phyloP scores from a whole-genome alignment of 257 asterid species.

The Marsdenia floribunda region DNA sequence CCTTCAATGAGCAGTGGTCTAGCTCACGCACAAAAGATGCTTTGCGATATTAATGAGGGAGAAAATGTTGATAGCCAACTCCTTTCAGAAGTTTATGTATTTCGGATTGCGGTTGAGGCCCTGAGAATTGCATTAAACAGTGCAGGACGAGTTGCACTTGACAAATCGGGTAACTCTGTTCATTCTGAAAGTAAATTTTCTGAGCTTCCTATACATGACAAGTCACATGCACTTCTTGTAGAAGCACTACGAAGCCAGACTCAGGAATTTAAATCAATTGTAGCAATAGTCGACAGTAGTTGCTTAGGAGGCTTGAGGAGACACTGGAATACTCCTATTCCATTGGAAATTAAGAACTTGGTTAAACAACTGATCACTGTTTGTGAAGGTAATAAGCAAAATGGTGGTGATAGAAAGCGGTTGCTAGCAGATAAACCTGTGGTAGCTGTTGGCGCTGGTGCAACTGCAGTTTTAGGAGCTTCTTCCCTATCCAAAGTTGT shows the following conservation, averaged over 20 bases:
- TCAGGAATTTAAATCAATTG: slow-evolving; percentile 54
- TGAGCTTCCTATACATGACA: slow-evolving; percentile 61
- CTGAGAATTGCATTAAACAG: slow-evolving; percentile 75
- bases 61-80: slow-evolving; percentile 43
- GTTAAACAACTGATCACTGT: slow-evolving; percentile 53
- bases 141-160: slow-evolving; percentile 54
- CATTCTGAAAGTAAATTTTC: slow-evolving; percentile 35
- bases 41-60: slow-evolving; percentile 63
- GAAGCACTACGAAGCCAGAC: slow-evolving; percentile 76
- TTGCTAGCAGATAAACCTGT: slow-evolving; percentile 60
- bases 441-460: slow-evolving; percentile 95
- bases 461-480: slow-evolving; percentile 76
- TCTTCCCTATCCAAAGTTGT: slow-evolving; percentile 76
- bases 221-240: slow-evolving; percentile 74
- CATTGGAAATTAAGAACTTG: slow-evolving; percentile 52
- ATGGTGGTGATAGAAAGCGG: slow-evolving; percentile 33
- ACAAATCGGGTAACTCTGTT: slow-evolving; percentile 16
- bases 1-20: slow-evolving; percentile 68
- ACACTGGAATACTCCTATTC: slow-evolving; percentile 69
- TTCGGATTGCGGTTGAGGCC: slow-evolving; percentile 80
- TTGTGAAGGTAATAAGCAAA: slow-evolving; percentile 32
- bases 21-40: slow-evolving; percentile 79
- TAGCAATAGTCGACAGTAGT: slow-evolving; percentile 80
- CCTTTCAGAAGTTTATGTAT: slow-evolving; percentile 68
- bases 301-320: slow-evolving; percentile 73